These are phyloP conservation scores for Cylindrodendrum hubeiense DNA, from an alignment of 2,329 filamentous ascomycete genomes.

Conservation along the genomic window DNA sequence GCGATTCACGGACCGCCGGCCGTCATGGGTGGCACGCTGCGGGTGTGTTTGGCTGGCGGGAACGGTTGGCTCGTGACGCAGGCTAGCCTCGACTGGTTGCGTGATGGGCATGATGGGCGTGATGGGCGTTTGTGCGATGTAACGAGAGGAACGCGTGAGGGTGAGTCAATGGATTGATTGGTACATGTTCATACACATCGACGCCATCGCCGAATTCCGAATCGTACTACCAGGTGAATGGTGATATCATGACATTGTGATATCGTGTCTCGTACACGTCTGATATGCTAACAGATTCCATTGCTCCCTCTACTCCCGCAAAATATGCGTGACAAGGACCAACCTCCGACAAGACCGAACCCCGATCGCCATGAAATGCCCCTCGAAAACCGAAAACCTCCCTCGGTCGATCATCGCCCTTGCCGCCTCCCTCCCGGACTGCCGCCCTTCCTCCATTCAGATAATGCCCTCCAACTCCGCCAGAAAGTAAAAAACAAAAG, in stretches of 20 bases:
- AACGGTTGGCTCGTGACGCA: no score
- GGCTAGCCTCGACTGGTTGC: no score
- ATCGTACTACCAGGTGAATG: no score
- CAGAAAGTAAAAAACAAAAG: conserved; percentile 30
- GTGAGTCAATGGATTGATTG: no score
- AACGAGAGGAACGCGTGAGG: no score
- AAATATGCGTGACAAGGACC: not conserved
- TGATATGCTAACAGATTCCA: not conserved
- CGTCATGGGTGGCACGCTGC: not conserved
- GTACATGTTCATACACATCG: no score
- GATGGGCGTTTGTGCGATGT: no score
- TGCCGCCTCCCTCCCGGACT: no score
- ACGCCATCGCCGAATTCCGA: no score
- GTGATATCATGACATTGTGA: not conserved
- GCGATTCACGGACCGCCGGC: no score
- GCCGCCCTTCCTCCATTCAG: conserved; percentile 16
- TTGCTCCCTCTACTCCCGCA: not conserved
- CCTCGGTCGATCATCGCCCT: not conserved
- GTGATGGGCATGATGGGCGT: no score
- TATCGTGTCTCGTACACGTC: not conserved
- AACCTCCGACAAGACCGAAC: not conserved
- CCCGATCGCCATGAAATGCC: not conserved
- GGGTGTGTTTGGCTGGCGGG: no score
- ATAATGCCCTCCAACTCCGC: conserved; percentile 33
- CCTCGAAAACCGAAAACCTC: not conserved